These are phyloP conservation scores for Hibiscus tridactylites DNA, from an alignment of 345 rosid species.

Conservation along the genomic window DNA sequence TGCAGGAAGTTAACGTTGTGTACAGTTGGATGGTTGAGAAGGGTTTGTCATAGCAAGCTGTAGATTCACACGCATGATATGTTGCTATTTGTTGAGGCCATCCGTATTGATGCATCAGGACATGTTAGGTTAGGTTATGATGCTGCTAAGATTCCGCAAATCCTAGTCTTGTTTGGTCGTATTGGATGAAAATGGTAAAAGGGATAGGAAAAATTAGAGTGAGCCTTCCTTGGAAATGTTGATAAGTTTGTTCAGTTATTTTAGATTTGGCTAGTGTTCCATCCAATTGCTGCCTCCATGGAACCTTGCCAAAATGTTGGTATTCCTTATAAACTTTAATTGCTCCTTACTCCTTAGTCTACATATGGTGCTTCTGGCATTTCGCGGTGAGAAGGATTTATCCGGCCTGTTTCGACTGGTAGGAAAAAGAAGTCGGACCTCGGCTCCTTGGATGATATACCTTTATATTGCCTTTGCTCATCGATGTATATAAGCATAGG, in stretches of 20 bases:
- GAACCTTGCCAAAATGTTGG: constrained; percentile 6
- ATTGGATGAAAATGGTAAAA: constrained; percentile 6
- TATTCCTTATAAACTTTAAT: constrained; percentile 4
- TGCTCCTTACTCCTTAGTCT: constrained; percentile 5
- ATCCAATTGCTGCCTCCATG: background rate
- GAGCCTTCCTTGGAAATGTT: background rate
- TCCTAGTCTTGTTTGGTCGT: background rate
- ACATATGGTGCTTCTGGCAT: constrained; percentile 2
- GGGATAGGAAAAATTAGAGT: background rate
- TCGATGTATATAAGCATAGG: constrained; percentile 9
- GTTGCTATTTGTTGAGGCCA: background rate
- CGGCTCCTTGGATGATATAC: background rate
- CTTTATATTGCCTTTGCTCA: background rate
- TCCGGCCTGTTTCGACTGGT: background rate
- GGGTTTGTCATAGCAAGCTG: constrained; percentile 16
- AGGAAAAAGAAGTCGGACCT: background rate
- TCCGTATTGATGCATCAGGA: background rate
- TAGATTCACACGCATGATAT: background rate
- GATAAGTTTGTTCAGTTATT: background rate
- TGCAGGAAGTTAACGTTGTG: constrained; percentile 20
- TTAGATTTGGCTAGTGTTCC: background rate
- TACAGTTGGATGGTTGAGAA: background rate
- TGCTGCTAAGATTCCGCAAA: constrained; percentile 6
- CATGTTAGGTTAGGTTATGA: background rate
- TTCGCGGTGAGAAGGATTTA: background rate